Base-by-base conservation (phyloP, 2,329 filamentous ascomycete species). In the Plectosphaerella cucumerina region DNA sequence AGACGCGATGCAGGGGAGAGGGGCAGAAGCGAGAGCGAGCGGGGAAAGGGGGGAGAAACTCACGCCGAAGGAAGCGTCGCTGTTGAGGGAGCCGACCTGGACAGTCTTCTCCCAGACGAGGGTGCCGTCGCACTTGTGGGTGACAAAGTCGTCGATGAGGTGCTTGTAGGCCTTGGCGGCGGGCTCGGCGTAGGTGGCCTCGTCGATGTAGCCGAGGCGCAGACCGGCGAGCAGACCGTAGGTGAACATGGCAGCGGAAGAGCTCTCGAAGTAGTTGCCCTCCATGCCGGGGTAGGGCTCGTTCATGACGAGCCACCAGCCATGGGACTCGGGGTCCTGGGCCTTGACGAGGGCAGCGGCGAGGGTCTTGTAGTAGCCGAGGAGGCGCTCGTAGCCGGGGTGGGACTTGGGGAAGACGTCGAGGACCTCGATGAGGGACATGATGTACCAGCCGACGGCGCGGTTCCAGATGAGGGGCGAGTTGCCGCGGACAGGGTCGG, bases 251-350 rank as follows among this genome's bases (percentile, higher is more conserved):
- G 78, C 80, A 3, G 77, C 77, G 10, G 74, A 80, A 22, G 78
- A 81, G 35, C 75, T 79, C 65, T 85, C 79, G 44, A 85, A 76
- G 62, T 80, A 85, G 62, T 86, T 85, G 8, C 78, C 78, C 47
- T 71, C 57, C 46, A 62, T 57, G 2, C 71, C 74, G 0, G 73
- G 70, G 51, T 77, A 74, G 31, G 70, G 63, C 51, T 72, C 69
- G 57, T 73, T 73, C 73, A 84, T 78, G 41, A 84, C 68, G 48
- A 82, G 67, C 75, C 78, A 84, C 80, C 81, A 84, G 18, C 76
- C 79, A 1, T 78, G 75, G 2, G 56, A 59, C 10, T 56, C 54
- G 33, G 50, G 51, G 53, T 78, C 74, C 20, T 73, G 73, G 0
- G 70, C 67, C 12, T 58, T 59, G 53, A 70, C 69, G 3, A 80